These are phyloP conservation scores for Grosmannia huntii DNA, from an alignment of 2,329 filamentous ascomycete species.

Conservation along the genomic window DNA sequence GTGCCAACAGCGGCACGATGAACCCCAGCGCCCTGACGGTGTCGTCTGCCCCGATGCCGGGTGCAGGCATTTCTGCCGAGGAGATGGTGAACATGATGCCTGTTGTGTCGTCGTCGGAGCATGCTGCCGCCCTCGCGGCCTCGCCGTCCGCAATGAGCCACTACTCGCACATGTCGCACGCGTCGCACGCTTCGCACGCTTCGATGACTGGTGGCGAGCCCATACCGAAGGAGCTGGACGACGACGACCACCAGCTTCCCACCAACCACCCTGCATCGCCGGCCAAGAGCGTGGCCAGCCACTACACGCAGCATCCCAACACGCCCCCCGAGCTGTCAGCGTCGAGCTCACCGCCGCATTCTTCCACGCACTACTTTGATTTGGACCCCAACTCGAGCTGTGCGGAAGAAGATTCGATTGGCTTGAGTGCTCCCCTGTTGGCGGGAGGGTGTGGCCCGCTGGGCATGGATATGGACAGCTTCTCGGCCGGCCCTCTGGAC, in stretches of 20 bases:
- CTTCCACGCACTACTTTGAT: slow-evolving; percentile 31
- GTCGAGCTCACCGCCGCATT: slow-evolving; percentile 41
- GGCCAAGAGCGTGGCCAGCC: slow-evolving; percentile 35
- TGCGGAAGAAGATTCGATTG: slow-evolving; percentile 14
- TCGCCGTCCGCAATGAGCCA: slow-evolving; percentile 34
- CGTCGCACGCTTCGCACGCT: too few species aligned
- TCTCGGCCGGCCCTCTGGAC: slow-evolving; percentile 18
- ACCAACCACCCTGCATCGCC: slow-evolving; percentile 26
- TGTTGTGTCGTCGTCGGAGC: slow-evolving; percentile 14
- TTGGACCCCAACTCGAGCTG: slow-evolving; percentile 27
- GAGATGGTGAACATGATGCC: slow-evolving; percentile 15
- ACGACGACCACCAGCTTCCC: slow-evolving; percentile 12
- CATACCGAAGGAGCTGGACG: slow-evolving; percentile 5
- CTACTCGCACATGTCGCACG: slow-evolving; percentile 34
- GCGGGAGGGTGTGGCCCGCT: slow-evolving; percentile 11
- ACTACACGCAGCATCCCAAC: slow-evolving; percentile 28
- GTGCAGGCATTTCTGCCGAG: slow-evolving; percentile 8
- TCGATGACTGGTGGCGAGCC: slow-evolving; percentile 17
- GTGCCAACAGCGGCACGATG: neutral
- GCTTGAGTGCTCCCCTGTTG: slow-evolving; percentile 20
- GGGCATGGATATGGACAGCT: slow-evolving; percentile 23
- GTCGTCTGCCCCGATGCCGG: slow-evolving; percentile 27
- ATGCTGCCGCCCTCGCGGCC: slow-evolving; percentile 19
- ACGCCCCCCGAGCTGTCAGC: slow-evolving; percentile 49
- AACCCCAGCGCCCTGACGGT: slow-evolving; percentile 8